These are phyloP conservation scores for Perkinsus olseni DNA, from an alignment of 169 alveolate genomes.

Conservation along the genomic window DNA sequence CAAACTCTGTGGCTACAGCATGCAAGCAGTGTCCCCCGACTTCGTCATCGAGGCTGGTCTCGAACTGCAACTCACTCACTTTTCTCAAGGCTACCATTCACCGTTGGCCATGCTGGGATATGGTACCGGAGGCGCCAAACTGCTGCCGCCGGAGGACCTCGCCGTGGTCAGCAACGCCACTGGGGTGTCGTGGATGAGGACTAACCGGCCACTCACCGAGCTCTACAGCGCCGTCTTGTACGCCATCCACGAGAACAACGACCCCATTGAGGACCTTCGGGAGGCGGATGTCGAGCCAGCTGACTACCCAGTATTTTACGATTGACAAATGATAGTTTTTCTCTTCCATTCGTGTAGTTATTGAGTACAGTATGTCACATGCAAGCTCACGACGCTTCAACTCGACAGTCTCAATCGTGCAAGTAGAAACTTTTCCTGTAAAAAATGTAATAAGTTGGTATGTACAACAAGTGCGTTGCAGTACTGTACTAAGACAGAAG, in stretches of 20 bases:
- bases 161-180: neutral
- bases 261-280: neutral
- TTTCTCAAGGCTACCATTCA: neutral
- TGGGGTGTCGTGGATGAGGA: neutral
- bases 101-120: neutral
- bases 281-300: neutral
- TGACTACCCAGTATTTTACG: neutral
- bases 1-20: neutral
- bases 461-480: too few species aligned
- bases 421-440: too few species aligned
- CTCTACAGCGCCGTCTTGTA: neutral
- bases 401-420: too few species aligned
- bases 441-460: too few species aligned
- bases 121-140: neutral
- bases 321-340: neutral
- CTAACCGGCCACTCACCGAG: neutral
- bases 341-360: too few species aligned
- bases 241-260: neutral
- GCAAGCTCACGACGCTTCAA: too few species aligned
- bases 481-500: too few species aligned
- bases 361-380: too few species aligned
- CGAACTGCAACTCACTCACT: neutral
- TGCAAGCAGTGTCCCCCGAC: neutral
- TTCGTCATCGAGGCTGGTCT: neutral
- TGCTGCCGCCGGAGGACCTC: neutral